Conservation (phyloP, 1,284 basidiomycete species). For the Moesziomyces parantarcticus region DNA sequence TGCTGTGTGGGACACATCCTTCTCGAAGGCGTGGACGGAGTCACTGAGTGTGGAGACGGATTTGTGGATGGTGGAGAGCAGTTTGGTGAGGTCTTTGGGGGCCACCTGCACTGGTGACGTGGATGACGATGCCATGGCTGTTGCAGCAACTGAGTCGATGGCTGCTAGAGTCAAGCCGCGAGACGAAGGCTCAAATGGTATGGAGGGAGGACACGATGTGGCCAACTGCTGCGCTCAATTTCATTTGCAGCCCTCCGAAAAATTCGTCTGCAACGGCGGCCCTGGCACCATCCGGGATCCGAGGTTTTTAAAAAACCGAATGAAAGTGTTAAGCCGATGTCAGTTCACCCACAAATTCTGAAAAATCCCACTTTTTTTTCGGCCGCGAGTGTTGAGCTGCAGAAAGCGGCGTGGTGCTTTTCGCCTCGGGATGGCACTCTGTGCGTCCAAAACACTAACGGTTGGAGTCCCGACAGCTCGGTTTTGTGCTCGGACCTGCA, state of each 20-base stretch:
- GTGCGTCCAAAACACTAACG: too few species aligned
- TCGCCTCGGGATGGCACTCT: too few species aligned
- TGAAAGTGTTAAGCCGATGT: too few species aligned
- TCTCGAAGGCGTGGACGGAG: conserved; percentile 30
- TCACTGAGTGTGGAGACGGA: conserved; percentile 34
- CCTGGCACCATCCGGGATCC: neutral
- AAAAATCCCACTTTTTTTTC: too few species aligned
- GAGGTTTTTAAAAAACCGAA: neutral
- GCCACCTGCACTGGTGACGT: conserved; percentile 8
- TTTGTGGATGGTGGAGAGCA: conserved; percentile 27
- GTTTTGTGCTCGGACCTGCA: too few species aligned
- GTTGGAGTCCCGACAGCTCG: too few species aligned
- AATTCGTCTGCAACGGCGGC: neutral
- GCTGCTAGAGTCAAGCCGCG: neutral
- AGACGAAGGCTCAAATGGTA: neutral
- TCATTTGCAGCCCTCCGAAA: neutral
- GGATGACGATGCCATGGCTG: conserved; percentile 15
- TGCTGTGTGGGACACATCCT: conserved; percentile 17
- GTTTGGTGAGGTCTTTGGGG: conserved; percentile 17
- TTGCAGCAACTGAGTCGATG: too few species aligned
- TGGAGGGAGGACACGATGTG: too few species aligned
- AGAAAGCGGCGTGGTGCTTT: too few species aligned
- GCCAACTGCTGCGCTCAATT: neutral
- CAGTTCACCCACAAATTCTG: too few species aligned
- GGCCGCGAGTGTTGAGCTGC: too few species aligned